Conservation (phyloP, 1,284 basidiomycete genomes). For the Amylostereum chailletii region DNA sequence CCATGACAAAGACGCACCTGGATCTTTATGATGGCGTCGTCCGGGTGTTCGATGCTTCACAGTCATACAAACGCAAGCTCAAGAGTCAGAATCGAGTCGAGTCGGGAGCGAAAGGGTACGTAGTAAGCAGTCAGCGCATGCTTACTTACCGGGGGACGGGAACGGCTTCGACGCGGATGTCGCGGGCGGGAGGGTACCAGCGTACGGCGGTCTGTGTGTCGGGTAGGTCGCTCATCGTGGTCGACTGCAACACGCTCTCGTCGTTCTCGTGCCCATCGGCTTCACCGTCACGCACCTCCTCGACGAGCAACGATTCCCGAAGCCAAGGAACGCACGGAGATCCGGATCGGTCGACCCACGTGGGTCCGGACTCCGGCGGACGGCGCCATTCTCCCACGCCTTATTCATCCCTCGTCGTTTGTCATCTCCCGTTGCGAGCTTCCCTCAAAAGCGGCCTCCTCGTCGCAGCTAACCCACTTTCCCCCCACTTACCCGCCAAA, state of each 20-base stretch:
- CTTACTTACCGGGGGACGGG: slow-evolving; percentile 44
- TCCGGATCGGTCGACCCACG: too few relatives aligned
- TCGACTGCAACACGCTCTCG: neutral
- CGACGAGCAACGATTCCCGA: too few relatives aligned
- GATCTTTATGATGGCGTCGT: slow-evolving; percentile 71
- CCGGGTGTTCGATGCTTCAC: slow-evolving; percentile 54
- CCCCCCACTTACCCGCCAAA: neutral
- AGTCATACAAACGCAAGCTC: slow-evolving; percentile 1
- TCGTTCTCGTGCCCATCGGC: neutral
- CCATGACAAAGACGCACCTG: slow-evolving; percentile 27
- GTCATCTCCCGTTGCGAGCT: neutral
- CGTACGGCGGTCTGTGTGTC: slow-evolving; percentile 38
- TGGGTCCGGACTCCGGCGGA: too few relatives aligned
- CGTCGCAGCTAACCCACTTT: neutral
- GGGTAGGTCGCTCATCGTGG: slow-evolving; percentile 4
- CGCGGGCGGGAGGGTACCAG: slow-evolving; percentile 60
- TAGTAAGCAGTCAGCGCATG: too few relatives aligned
- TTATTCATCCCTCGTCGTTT: too few relatives aligned
- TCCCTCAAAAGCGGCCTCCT: neutral
- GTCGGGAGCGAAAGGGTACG: too few relatives aligned
- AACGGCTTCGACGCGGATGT: slow-evolving; percentile 54
- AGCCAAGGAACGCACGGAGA: too few relatives aligned
- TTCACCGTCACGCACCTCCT: neutral
- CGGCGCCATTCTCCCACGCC: too few relatives aligned
- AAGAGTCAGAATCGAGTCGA: neutral